These are phyloP conservation scores for Globisporangium alternatum DNA, from an alignment of 352 stramenopile species.

Conservation along the genomic window DNA sequence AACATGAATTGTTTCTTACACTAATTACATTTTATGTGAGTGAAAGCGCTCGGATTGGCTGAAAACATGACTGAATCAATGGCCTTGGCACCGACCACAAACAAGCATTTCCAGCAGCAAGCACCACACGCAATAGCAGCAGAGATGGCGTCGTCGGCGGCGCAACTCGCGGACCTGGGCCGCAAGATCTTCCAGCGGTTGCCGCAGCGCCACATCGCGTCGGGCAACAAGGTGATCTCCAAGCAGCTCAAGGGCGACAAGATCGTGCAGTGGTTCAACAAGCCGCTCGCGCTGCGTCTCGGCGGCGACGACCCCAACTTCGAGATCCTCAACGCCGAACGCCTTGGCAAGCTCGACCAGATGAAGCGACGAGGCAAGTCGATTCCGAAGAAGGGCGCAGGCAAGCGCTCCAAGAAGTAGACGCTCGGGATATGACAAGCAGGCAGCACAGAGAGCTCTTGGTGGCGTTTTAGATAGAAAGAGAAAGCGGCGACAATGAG, in stretches of 20 bases:
- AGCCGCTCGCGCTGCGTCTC: constrained; percentile 69
- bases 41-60: background rate
- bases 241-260: constrained; percentile 88
- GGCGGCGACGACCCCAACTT: constrained; percentile 85
- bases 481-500: background rate
- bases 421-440: background rate
- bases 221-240: constrained; percentile 88
- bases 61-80: constrained; percentile 16
- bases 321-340: constrained; percentile 76
- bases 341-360: constrained; percentile 73
- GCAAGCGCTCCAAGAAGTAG: constrained; percentile 87
- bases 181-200: constrained; percentile 89
- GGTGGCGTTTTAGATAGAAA: background rate
- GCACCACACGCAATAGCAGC: background rate
- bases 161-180: constrained; percentile 74
- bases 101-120: constrained; percentile 4
- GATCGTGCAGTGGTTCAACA: constrained; percentile 85
- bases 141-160: constrained; percentile 35
- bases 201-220: constrained; percentile 74
- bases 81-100: constrained; percentile 5
- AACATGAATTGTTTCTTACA: background rate
- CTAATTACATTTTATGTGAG: background rate
- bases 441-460: background rate
- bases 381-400: constrained; percentile 85
- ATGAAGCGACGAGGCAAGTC: constrained; percentile 87